Conservation (phyloP, 1,284 basidiomycete genomes). For the Boletus calvinii region DNA sequence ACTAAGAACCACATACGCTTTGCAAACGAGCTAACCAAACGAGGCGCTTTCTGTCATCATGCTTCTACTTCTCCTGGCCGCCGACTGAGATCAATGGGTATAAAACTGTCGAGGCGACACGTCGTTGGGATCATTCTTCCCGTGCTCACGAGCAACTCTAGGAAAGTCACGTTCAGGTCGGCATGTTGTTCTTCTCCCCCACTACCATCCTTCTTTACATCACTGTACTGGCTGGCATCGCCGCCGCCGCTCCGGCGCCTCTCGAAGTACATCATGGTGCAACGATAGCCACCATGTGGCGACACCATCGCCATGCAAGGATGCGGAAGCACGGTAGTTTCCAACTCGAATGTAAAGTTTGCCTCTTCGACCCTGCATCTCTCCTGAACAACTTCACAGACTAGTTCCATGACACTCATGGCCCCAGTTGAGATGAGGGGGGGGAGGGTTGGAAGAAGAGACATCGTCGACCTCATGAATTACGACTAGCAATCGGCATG, state of each 20-base stretch:
- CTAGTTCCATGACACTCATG: background rate
- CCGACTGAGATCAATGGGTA: background rate
- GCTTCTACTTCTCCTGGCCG: conserved; percentile 2
- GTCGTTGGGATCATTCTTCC: background rate
- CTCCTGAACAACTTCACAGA: background rate
- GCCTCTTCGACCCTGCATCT: background rate
- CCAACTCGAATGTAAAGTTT: background rate
- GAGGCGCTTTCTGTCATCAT: background rate
- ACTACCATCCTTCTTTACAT: conserved; percentile 6
- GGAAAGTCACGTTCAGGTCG: background rate
- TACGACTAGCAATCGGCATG: background rate
- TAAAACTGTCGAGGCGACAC: conserved; percentile 9
- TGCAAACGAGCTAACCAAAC: background rate
- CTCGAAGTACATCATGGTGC: background rate
- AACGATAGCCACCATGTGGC: background rate
- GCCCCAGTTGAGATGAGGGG: background rate
- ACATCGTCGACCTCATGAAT: background rate
- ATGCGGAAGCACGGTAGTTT: background rate
- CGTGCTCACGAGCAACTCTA: background rate
- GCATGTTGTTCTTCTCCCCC: conserved; percentile 9
- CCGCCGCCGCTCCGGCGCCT: conserved; percentile 4
- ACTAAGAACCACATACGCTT: background rate
- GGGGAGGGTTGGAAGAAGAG: too few relatives aligned
- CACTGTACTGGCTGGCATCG: background rate
- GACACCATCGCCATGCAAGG: conserved; percentile 1